Base-by-base conservation (phyloP, 805 yeast genomes). In the Debaryomyces castellii region DNA sequence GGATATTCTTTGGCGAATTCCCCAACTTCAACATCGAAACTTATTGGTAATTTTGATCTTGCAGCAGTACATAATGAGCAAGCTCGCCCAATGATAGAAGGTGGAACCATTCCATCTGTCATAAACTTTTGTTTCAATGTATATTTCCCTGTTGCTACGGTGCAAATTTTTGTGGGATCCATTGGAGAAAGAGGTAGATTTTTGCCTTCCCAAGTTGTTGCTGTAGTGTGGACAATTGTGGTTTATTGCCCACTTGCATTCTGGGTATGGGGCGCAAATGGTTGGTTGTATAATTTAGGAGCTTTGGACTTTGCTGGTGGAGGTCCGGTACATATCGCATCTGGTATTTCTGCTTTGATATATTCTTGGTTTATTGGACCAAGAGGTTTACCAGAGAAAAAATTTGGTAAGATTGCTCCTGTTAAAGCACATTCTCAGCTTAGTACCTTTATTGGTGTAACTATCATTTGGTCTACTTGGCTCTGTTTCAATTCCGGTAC, bases 231-330 rank as follows among this genome's bases (percentile, higher is more conserved):
- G 71, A 59, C 66, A 27, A 62, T 74, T 8, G 69, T 73, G n/a
- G 69, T 71, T 40, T 74, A 74, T 51, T 71, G 75, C 46, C 77
- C 77, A 9, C 53, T 66, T 32, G 77, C 78, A 3, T 74, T 63
- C 54, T 65, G 76, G 62, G 74, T 74, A n/a, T 74, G 79, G 79
- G 68, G 67, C 22, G 57, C 55, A 4, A 70, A 69, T 46, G 79
- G 79, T 12, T 74, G 77, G 74, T 59, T 74, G 39, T 66, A 56
- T 42, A 64, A 59, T 22, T 58, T 74, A 38, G 79, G 78, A 4
- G 71, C 69, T 3, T 62, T 74, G 44, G 79, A 74, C 52, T 74
- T 74, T 55, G 77, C 78, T 6, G 79, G 78, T 34, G 79, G 79
- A 30, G 77, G 77, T 23, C 78, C 78, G 1, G 79, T 74, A 25